Evolutionary conservation across 345 rosid genomes (phyloP), one percentile per base, ranked within the genome.

Genomic region (Clausena lansium): DNA sequence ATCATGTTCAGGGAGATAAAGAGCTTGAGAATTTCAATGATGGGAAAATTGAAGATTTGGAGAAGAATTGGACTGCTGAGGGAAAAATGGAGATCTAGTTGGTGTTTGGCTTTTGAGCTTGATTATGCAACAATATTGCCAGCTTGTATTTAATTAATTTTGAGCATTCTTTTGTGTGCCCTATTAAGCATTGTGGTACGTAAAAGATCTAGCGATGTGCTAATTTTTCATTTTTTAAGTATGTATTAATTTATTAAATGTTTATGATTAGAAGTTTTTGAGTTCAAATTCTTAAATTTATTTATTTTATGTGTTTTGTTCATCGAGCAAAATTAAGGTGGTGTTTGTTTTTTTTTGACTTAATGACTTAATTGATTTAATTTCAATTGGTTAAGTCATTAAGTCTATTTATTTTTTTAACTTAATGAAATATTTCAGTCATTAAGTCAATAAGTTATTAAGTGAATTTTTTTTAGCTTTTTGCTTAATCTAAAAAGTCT

Each of bases 21-120:
- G 91, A 85, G 73, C 73, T 79, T 17, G 75, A 78, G 72, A 59
- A 67, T 74, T 57, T 76, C 3, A 70, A 74, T 4, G 83, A 73
- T 64, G 73, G 61, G 24, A 77, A 30, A 52, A 38, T 72, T 9
- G 14, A 81, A 62, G 81, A 81, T 38, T 25, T 28, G 62, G 85
- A 81, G 61, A 77, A 81, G 70, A 62, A 75, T 36, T 79, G 60
- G 20, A 25, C 36, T 9, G 28, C 62, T 32, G 61, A 72, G 63
- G 79, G 67, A n/a, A 67, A 69, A 20, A 24, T 24, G 64, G 77
- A 82, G 65, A 39, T 77, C 50, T 82, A 45, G 80, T 45, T 39
- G 22, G 38, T 17, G 39, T 7, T 36, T 24, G 39, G n/a, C 11
- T 25, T 62, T 38, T n/a, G 41, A n/a, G 55, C 36, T 73, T 73